phyloP scores from a whole-genome alignment of 495 filamentous ascomycete genomes.

The Thozetella sp. region DNA sequence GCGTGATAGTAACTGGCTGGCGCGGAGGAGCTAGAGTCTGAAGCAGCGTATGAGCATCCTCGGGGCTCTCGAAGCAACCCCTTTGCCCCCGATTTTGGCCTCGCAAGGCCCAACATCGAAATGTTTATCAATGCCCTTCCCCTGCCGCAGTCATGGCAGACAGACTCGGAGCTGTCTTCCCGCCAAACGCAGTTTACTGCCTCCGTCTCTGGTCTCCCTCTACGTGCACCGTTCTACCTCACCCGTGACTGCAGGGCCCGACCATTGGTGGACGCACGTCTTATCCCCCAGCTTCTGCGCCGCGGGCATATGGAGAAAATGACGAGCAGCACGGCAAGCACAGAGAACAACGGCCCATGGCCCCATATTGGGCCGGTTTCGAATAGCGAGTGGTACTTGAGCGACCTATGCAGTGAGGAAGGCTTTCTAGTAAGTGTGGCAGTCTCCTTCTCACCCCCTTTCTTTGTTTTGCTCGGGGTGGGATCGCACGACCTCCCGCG shows the following conservation, averaged over 20 bases:
- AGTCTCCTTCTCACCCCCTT: not conserved
- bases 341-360: not conserved
- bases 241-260: not conserved
- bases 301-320: not conserved
- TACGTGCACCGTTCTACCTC: not conserved
- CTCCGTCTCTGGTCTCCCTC: not conserved
- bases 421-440: not conserved
- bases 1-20: not conserved
- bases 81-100: not conserved
- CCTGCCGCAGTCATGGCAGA: not conserved
- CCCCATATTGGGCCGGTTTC: not conserved
- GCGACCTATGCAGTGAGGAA: not conserved
- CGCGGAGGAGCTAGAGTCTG: not conserved
- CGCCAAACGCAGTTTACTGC: not conserved
- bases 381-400: not conserved
- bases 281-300: not conserved
- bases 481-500: no score
- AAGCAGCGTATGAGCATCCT: not conserved
- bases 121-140: slow-evolving; percentile 2
- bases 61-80: not conserved
- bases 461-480: no score
- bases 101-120: not conserved
- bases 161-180: not conserved
- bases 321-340: not conserved
- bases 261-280: not conserved